These are phyloP conservation scores for Ustilago xerochloae DNA, from an alignment of 1,284 basidiomycete species.

Conservation along the genomic window DNA sequence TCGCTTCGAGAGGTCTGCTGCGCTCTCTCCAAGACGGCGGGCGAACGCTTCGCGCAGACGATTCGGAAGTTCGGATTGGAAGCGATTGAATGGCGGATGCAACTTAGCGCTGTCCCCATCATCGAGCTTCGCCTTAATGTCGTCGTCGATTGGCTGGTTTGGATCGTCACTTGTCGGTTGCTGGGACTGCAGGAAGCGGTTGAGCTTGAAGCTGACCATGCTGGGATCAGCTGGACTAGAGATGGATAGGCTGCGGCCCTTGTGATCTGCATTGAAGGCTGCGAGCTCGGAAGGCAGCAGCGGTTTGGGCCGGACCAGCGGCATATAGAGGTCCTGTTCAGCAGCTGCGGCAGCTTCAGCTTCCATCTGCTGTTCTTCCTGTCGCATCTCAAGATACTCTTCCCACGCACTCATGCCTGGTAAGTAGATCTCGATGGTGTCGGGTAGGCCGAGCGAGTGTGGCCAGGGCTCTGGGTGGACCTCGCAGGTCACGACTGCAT, in stretches of 20 bases:
- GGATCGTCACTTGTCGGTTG: conserved; percentile 9
- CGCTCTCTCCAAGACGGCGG: conserved; percentile 22
- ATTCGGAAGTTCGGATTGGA: conserved; percentile 25
- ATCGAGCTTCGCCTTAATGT: not conserved
- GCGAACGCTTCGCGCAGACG: conserved; percentile 38
- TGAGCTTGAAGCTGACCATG: conserved; percentile 52
- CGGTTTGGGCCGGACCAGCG: not conserved
- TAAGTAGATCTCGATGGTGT: conserved; percentile 62
- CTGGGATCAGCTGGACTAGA: conserved; percentile 51
- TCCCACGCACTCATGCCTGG: conserved; percentile 62
- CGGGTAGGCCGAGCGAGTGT: conserved; percentile 41
- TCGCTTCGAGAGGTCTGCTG: conserved; percentile 4
- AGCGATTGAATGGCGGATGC: conserved; percentile 12
- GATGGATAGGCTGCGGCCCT: conserved; percentile 38
- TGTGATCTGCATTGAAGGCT: conserved; percentile 4
- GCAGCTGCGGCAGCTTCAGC: conserved; percentile 9
- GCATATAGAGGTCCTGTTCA: conserved; percentile 3
- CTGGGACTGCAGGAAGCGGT: conserved; percentile 52
- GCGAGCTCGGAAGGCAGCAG: conserved; percentile 15
- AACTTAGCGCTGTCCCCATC: not conserved
- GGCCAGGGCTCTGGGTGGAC: conserved; percentile 48
- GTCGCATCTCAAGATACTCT: conserved; percentile 43
- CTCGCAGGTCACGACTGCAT: conserved; percentile 26
- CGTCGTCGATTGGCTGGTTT: conserved; percentile 1
- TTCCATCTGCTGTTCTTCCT: conserved; percentile 39